Percentiles rank a stretch among this genome's conserved stretches.
Conservation (phyloP, 306 rosid genomes). For the Adenanthera pavonina region DNA sequence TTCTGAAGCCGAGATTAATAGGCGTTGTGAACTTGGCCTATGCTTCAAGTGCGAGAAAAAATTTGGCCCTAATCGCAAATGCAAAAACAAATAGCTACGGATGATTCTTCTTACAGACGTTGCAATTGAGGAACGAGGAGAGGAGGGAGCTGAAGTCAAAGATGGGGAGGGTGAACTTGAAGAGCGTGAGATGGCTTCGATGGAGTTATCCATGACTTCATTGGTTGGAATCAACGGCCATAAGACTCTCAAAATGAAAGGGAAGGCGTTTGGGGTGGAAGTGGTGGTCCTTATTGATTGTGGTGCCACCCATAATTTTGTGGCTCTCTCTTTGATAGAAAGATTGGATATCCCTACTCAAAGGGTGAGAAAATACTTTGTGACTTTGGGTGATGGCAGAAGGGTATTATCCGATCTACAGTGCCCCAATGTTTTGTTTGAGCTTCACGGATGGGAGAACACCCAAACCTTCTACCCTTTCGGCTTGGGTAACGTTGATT, state of each 20-base stretch:
- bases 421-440: background rate
- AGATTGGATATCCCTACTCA: no score
- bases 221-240: background rate
- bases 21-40: no score
- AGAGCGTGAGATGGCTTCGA: background rate
- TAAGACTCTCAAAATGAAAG: background rate
- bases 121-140: background rate
- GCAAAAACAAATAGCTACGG: background rate
- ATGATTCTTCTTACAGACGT: no score
- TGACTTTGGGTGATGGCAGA: background rate
- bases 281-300: background rate
- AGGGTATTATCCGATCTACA: fast-evolving
- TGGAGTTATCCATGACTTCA: background rate
- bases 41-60: no score
- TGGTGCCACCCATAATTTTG: background rate
- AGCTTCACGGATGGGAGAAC: background rate
- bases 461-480: background rate
- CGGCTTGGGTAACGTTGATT: background rate
- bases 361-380: no score
- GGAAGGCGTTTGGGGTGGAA: background rate
- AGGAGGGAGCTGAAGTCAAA: background rate
- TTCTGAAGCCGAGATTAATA: no score
- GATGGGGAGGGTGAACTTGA: background rate
- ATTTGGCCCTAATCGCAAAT: background rate
- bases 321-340: background rate